Conservation (phyloP, 2,329 filamentous ascomycete species). For the Exserohilum rostratum region DNA sequence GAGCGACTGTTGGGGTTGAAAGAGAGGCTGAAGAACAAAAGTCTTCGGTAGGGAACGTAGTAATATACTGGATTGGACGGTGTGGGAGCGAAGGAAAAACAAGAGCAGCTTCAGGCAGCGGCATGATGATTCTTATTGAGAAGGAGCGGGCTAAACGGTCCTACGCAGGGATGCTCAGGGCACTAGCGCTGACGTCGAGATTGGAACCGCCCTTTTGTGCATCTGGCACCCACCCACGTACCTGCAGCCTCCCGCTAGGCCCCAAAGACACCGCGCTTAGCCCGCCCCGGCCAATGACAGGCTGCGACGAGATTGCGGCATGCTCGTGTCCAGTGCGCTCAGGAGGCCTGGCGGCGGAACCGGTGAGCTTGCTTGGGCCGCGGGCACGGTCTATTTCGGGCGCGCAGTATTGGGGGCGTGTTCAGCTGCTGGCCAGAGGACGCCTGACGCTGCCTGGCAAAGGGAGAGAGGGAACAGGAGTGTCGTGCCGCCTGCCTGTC, state of each 20-base stretch:
- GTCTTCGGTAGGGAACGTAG: slow-evolving; percentile 26
- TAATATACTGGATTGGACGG: slow-evolving; percentile 12
- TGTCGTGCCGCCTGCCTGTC: slow-evolving; percentile 3
- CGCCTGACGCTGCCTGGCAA: slow-evolving; percentile 10
- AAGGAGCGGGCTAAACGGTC: slow-evolving; percentile 14
- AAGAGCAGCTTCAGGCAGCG: slow-evolving; percentile 5
- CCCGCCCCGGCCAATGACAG: slow-evolving; percentile 19
- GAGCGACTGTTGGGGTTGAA: slow-evolving; percentile 31
- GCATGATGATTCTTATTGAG: slow-evolving; percentile 25
- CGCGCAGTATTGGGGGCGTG: slow-evolving; percentile 10
- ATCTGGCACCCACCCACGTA: slow-evolving; percentile 7
- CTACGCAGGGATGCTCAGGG: slow-evolving; percentile 5
- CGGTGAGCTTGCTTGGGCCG: slow-evolving; percentile 10
- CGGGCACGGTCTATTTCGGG: slow-evolving; percentile 19
- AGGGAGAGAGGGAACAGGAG: neutral
- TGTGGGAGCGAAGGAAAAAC: slow-evolving; percentile 13
- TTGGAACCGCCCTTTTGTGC: slow-evolving; percentile 15
- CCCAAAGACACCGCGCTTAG: neutral
- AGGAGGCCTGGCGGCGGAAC: slow-evolving; percentile 15
- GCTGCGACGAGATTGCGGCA: slow-evolving; percentile 17
- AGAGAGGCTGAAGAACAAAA: slow-evolving; percentile 38
- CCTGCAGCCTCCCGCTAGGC: slow-evolving; percentile 7
- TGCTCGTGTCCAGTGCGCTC: slow-evolving; percentile 20
- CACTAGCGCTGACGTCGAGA: slow-evolving; percentile 14
- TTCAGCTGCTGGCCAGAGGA: slow-evolving; percentile 1